phyloP scores from a whole-genome alignment of 106 monocot genomes.

The Allium fistulosum region DNA sequence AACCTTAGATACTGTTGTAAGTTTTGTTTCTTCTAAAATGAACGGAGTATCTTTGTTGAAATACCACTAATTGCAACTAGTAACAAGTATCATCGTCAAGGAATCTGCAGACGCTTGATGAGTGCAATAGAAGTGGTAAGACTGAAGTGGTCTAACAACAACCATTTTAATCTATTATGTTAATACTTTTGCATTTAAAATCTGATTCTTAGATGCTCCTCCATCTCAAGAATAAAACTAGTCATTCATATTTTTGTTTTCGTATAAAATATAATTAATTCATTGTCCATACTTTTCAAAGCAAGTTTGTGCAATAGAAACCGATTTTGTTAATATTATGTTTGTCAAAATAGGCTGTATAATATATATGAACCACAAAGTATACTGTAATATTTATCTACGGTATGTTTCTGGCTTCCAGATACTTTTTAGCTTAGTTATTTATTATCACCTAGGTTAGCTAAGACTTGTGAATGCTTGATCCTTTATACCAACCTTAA shows the following conservation, averaged over 20 bases:
- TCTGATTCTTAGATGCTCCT: not conserved
- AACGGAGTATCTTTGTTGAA: too few species aligned
- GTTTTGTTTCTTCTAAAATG: too few species aligned
- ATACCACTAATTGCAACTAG: too few species aligned
- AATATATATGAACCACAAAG: too few species aligned
- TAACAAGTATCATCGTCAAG: too few species aligned
- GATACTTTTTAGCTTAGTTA: not conserved
- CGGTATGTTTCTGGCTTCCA: not conserved
- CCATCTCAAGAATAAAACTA: not conserved
- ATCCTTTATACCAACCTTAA: not conserved
- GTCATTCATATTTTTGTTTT: not conserved
- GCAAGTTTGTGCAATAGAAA: too few species aligned
- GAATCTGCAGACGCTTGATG: constrained; percentile 56
- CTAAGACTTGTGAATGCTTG: not conserved
- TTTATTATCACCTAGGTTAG: too few species aligned
- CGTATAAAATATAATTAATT: not conserved
- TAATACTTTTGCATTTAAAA: not conserved
- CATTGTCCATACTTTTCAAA: too few species aligned
- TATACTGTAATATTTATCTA: too few species aligned
- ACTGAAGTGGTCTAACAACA: not conserved
- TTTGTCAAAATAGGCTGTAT: too few species aligned
- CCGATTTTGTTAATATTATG: too few species aligned
- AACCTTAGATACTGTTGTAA: too few species aligned
- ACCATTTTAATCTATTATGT: not conserved
- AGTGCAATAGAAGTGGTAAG: constrained; percentile 51